Base-by-base conservation (phyloP, 441 rosid genomes). In the Populus trichocarpa region DNA sequence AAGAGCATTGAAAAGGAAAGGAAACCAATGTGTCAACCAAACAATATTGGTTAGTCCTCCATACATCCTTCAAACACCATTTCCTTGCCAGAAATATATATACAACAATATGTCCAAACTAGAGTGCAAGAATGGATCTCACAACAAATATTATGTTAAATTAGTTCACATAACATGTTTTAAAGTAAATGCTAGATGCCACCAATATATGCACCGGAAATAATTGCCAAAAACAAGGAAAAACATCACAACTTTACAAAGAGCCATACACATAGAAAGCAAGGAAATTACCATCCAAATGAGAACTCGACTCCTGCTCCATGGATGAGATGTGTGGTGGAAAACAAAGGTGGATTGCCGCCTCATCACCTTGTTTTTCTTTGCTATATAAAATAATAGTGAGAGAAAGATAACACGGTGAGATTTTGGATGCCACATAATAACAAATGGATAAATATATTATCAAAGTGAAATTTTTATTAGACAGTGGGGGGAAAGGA, bases 261-360 rank as follows among this genome's bases (percentile, higher is more conserved):
- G 20, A 12, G 11, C 2, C n/a, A 25, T 1, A 3, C 1, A 75
- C 2, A 12, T 8, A 53, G n/a, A 75, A 78, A 74, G 38, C 69
- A 63, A 61, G 67, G 77, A 76, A 84, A 72, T 85, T 40, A 96
- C 99, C 93, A 96, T 96, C 99, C 99, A 96, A 65, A 92, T 90
- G 78, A 96, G 97, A 79, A 94, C 73, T 53, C 89, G 90, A 82
- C 93, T 93, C 87, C 88, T 84, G 87, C 94, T 96, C 98, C 98
- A 93, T 79, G 97, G 99, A 90, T 96, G 99, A 81, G 98, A 92
- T 35, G 98, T 85, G 83, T 90, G 97, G 80, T 96, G 99, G 88
- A 96, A 89, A 36, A 96, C 87, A 75, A 96, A 94, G 69, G 99
- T 96, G 20, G 95, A 65, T 71, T 94, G 99, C 69, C 96, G 85